phyloP scores from a whole-genome alignment of 2,329 filamentous ascomycete species.

The Grosmannia huntii region DNA sequence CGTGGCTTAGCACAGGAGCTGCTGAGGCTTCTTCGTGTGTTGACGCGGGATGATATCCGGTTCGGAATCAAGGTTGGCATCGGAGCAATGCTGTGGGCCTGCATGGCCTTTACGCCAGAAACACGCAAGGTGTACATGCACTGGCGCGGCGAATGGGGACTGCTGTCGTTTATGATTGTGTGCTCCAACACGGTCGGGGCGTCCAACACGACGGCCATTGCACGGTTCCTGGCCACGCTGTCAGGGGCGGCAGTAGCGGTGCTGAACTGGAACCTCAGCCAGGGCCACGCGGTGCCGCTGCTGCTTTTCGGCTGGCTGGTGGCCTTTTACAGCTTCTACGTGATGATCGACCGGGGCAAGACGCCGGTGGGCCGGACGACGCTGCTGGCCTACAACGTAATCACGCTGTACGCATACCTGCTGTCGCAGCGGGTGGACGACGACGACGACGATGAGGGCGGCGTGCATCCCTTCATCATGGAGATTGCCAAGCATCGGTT shows the following conservation, averaged over 20 bases:
- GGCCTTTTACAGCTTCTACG: conserved; percentile 73
- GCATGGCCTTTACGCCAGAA: conserved; percentile 70
- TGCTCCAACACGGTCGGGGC: conserved; percentile 96
- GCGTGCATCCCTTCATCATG: conserved; percentile 68
- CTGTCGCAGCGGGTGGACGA: conserved; percentile 68
- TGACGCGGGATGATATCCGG: conserved; percentile 44
- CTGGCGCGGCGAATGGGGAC: conserved; percentile 94
- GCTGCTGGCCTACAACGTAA: conserved; percentile 90
- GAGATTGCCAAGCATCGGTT: conserved; percentile 84
- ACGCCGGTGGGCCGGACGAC: conserved; percentile 89
- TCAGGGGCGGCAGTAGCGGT: conserved; percentile 67
- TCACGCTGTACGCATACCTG: conserved; percentile 86
- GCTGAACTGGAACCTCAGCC: conserved; percentile 62
- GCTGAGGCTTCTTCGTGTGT: conserved; percentile 31
- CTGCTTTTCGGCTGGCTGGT: conserved; percentile 72
- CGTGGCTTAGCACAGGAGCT: conserved; percentile 32
- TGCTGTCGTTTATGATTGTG: conserved; percentile 95
- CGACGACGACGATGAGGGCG: conserved; percentile 80
- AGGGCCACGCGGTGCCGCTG: conserved; percentile 63
- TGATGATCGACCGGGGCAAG: conserved; percentile 73
- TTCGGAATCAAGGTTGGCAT: conserved; percentile 91
- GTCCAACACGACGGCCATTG: conserved; percentile 81
- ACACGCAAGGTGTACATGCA: conserved; percentile 71
- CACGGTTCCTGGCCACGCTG: conserved; percentile 76
- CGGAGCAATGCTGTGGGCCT: conserved; percentile 77